Conservation (phyloP, 345 rosid genomes). For the Bruguiera gymnorhiza region DNA sequence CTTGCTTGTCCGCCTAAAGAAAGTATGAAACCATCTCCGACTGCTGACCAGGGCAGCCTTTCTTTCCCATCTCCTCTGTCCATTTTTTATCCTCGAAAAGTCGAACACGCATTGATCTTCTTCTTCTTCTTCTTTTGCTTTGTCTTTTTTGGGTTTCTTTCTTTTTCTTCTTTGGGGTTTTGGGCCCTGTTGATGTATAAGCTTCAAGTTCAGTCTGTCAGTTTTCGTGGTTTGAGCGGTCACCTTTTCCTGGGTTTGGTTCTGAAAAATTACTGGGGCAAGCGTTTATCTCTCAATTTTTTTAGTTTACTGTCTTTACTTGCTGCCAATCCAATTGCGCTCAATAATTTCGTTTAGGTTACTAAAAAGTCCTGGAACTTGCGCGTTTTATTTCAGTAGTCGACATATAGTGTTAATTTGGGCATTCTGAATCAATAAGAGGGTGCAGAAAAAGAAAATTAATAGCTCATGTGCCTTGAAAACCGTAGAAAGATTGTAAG, state of each 20-base stretch:
- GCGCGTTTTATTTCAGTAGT: neutral
- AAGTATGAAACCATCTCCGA: too few species aligned
- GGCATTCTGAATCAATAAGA: conserved; percentile 1
- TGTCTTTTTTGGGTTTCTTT: neutral
- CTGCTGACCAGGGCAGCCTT: too few species aligned
- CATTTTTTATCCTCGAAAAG: neutral
- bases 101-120: neutral
- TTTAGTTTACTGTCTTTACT: too few species aligned
- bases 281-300: neutral
- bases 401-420: too few species aligned
- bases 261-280: neutral
- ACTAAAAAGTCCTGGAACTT: neutral
- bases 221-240: conserved; percentile 9
- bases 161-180: neutral
- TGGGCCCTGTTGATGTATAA: conserved; percentile 1
- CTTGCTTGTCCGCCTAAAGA: too few species aligned
- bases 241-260: conserved; percentile 7
- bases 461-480: neutral
- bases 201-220: neutral
- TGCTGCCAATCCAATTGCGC: too few species aligned
- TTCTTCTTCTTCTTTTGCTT: neutral
- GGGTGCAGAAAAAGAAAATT: neutral
- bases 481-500: neutral
- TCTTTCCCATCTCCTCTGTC: neutral
- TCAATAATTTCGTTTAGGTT: too few species aligned